Evolutionary conservation across 129 eudicot genomes (phyloP).

Genomic region (Oenanthe sinensis): DNA sequence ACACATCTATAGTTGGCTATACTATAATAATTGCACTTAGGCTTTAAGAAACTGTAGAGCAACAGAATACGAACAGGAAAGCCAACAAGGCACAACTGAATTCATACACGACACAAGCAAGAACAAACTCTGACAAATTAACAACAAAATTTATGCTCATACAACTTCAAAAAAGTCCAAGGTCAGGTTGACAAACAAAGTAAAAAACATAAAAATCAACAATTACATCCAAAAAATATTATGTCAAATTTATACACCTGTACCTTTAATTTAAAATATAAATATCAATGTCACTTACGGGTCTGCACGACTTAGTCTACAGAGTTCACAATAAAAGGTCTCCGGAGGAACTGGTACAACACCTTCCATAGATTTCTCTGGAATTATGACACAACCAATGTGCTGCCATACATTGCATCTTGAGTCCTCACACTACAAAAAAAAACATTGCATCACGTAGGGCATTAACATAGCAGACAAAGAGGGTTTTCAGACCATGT

Average conservation of each 20-base stretch:
- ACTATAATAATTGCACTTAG: too few species aligned
- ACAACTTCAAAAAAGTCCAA: neutral
- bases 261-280: neutral
- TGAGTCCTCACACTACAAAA: slow-evolving; percentile 77
- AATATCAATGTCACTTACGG: slow-evolving; percentile 57
- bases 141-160: neutral
- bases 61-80: neutral
- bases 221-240: neutral
- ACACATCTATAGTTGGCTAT: neutral
- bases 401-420: slow-evolving; percentile 85
- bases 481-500: slow-evolving; percentile 2
- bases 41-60: too few species aligned
- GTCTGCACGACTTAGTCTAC: slow-evolving; percentile 88
- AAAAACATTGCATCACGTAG: neutral
- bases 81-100: neutral
- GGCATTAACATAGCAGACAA: neutral
- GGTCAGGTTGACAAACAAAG: neutral
- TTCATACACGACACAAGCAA: neutral
- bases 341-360: slow-evolving; percentile 57
- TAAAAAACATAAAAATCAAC: neutral
- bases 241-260: neutral
- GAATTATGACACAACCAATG: slow-evolving; percentile 68
- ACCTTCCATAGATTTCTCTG: slow-evolving; percentile 78
- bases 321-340: slow-evolving; percentile 77
- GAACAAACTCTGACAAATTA: neutral